Evolutionary conservation across 805 yeast genomes (phyloP).

Genomic region (Starmerella vaccinii): DNA sequence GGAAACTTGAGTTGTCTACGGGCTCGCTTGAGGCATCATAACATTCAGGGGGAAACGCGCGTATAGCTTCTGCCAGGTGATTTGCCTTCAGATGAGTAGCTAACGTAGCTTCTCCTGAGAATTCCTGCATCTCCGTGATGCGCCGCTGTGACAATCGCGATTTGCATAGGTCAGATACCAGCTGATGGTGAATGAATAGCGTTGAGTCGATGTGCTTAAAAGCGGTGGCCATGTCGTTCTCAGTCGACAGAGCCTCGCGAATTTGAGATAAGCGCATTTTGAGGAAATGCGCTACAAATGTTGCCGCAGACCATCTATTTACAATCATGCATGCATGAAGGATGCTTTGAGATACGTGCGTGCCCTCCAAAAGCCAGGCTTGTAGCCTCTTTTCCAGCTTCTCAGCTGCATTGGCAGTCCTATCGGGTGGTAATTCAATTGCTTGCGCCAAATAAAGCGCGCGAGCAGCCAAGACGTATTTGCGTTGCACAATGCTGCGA

Average conservation of each 20-base stretch:
- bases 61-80: not conserved
- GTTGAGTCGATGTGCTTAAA: constrained; percentile 20
- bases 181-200: constrained; percentile 15
- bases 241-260: not conserved
- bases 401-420: not conserved
- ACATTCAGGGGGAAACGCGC: constrained; percentile 17
- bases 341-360: constrained; percentile 16
- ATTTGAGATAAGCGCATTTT: constrained; percentile 8
- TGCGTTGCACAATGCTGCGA: constrained; percentile 9
- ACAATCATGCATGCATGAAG: constrained; percentile 23
- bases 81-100: not conserved
- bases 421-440: not conserved
- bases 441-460: constrained; percentile 11
- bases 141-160: constrained; percentile 14
- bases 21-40: constrained; percentile 2
- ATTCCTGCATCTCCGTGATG: constrained; percentile 16
- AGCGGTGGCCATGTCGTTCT: constrained; percentile 5
- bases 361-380: constrained; percentile 9
- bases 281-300: constrained; percentile 16
- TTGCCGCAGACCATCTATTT: constrained; percentile 14
- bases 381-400: constrained; percentile 8
- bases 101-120: constrained; percentile 1
- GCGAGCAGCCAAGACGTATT: constrained; percentile 14
- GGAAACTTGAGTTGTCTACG: constrained; percentile 1
- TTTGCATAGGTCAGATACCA: constrained; percentile 15